phyloP scores from a whole-genome alignment of 805 yeast genomes.

The Yarrowia alimentaria region DNA sequence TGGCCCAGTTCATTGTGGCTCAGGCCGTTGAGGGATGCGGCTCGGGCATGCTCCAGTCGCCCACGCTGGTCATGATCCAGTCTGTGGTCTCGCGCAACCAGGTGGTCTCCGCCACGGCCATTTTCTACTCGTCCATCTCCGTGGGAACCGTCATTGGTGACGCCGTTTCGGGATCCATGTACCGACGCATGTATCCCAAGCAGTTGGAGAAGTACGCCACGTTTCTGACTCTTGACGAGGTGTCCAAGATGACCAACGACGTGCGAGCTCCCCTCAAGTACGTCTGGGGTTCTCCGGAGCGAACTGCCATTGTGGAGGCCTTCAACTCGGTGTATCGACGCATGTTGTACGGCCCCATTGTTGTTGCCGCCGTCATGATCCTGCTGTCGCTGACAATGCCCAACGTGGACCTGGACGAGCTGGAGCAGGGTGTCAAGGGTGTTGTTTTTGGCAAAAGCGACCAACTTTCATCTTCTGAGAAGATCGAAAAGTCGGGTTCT shows the following conservation, averaged over 20 bases:
- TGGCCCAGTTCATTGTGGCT: conserved; percentile 62
- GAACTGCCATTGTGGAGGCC: conserved; percentile 14
- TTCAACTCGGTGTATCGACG: conserved; percentile 16
- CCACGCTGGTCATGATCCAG: conserved; percentile 59
- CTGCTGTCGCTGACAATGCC: conserved; percentile 1
- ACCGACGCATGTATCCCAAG: conserved; percentile 59
- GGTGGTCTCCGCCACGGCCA: conserved; percentile 59
- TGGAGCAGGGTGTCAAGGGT: not conserved
- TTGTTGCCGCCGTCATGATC: conserved; percentile 13
- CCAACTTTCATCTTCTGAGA: not conserved
- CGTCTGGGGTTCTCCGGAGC: conserved; percentile 7
- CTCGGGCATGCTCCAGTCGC: conserved; percentile 67
- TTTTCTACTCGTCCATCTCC: conserved; percentile 56
- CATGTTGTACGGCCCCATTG: conserved; percentile 14
- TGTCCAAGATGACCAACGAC: not conserved
- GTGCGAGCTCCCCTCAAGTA: not conserved
- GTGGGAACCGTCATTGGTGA: conserved; percentile 65
- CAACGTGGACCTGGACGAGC: conserved; percentile 5
- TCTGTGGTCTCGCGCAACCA: conserved; percentile 59
- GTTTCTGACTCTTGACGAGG: not conserved
- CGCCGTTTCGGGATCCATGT: conserved; percentile 65
- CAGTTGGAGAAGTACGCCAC: conserved; percentile 29
- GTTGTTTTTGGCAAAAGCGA: not conserved
- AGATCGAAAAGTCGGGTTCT: not conserved
- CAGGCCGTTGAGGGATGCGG: conserved; percentile 66